phyloP scores from a whole-genome alignment of 148 eudicot species.

The Vaccinium myrtillus region DNA sequence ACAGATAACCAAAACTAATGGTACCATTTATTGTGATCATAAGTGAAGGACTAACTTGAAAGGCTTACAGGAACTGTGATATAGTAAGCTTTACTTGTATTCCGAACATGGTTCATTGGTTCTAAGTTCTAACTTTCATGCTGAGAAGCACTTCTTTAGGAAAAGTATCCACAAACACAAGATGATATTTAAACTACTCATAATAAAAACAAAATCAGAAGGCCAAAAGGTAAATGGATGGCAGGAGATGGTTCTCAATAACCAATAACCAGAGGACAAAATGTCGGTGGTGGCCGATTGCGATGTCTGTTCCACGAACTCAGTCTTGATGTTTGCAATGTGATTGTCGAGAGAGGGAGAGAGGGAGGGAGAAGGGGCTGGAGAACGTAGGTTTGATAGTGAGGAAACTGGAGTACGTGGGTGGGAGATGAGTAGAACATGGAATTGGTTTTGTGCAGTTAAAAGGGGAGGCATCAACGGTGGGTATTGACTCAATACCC shows the following conservation, averaged over 20 bases:
- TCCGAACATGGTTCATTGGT: background rate
- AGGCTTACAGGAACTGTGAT: background rate
- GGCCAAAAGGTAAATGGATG: background rate
- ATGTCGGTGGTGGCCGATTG: no score
- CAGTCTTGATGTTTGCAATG: no score
- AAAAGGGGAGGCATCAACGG: no score
- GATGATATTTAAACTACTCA: background rate
- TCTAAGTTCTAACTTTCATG: background rate
- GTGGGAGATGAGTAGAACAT: no score
- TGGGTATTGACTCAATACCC: no score
- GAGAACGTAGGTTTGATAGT: no score
- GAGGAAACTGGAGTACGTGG: no score
- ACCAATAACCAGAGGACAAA: no score
- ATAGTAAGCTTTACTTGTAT: background rate
- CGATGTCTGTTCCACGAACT: no score
- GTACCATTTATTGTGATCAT: background rate
- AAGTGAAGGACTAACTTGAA: background rate
- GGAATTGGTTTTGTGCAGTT: no score
- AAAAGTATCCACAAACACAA: background rate
- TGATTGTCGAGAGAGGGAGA: no score
- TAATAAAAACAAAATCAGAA: background rate
- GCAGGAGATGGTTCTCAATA: background rate
- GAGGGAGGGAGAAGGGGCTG: no score
- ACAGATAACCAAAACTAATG: background rate
- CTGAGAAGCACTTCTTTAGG: background rate